Percentiles rank a stretch among this genome's conserved stretches.
phyloP scores from a whole-genome alignment of 2,329 filamentous ascomycete genomes.

The Chaetomium olivaceum region DNA sequence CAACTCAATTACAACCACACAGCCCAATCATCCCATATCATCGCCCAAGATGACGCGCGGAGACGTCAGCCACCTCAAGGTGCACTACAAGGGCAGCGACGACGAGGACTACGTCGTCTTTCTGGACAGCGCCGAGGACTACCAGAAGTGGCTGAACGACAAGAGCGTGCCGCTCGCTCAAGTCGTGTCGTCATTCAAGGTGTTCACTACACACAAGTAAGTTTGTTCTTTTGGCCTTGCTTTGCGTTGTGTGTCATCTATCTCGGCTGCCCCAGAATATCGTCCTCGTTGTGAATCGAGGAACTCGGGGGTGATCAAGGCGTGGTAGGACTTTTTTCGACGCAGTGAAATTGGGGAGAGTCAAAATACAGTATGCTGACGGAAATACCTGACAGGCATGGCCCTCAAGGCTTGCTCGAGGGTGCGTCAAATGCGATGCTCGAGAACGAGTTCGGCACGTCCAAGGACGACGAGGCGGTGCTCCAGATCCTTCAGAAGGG shows the following conservation, averaged over 20 bases:
- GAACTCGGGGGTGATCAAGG: neutral
- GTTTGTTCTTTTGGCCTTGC: conserved; percentile 38
- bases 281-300: no score
- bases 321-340: no score
- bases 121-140: conserved; percentile 59
- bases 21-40: neutral
- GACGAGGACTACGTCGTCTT: conserved; percentile 62
- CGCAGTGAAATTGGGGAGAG: neutral
- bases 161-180: conserved; percentile 76
- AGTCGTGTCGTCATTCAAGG: conserved; percentile 83
- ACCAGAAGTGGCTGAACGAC: conserved; percentile 82
- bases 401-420: conserved; percentile 77
- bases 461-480: conserved; percentile 77
- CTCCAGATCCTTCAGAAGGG: conserved; percentile 79
- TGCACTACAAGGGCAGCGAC: conserved; percentile 79
- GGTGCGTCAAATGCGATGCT: conserved; percentile 72
- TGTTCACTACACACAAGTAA: conserved; percentile 89
- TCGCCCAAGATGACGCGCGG: conserved; percentile 65
- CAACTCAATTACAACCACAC: neutral
- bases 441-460: conserved; percentile 84
- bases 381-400: conserved; percentile 62
- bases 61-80: conserved; percentile 70
- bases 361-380: neutral
- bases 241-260: no score
- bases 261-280: no score